A percentile compares a stretch with the other conserved stretches of the same genome.
phyloP scores from a whole-genome alignment of 495 filamentous ascomycete genomes.

The Xylaria flabelliformis region DNA sequence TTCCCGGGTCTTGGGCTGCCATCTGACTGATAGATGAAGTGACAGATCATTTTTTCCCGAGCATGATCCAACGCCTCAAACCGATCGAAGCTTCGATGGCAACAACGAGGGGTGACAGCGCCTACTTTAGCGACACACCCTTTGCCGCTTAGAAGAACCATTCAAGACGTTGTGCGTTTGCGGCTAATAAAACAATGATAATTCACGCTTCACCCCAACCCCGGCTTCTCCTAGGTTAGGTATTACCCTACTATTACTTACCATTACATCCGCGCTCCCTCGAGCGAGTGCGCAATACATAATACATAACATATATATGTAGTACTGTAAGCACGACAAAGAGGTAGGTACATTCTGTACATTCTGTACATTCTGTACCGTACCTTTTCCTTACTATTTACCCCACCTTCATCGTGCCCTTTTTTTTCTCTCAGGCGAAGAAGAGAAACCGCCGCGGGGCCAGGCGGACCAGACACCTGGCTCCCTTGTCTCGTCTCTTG shows the following conservation, averaged over 20 bases:
- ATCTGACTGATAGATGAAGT: conserved; percentile 15
- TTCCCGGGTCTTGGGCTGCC: conserved; percentile 30
- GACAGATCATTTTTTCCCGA: conserved; percentile 23
- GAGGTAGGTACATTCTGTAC: neutral
- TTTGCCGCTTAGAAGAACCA: too few relatives aligned
- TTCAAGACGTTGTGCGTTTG: conserved; percentile 13
- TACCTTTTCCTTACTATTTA: neutral
- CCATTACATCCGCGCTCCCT: neutral
- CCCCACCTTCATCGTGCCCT: conserved; percentile 7
- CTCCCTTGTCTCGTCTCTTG: conserved; percentile 10
- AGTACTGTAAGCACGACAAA: neutral
- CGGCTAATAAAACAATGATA: conserved; percentile 26
- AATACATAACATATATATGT: neutral
- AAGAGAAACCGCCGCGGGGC: conserved; percentile 8
- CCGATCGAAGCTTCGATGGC: conserved; percentile 20
- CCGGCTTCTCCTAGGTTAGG: neutral
- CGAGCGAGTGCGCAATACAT: conserved; percentile 1
- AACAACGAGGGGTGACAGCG: conserved; percentile 8
- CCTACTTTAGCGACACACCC: conserved; percentile 12
- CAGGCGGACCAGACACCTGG: conserved; percentile 18
- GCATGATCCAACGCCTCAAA: conserved; percentile 21
- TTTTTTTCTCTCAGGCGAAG: conserved; percentile 5
- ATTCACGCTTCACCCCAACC: neutral
- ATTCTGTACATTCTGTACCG: neutral
- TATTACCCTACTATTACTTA: neutral